Evolutionary conservation across 2,329 filamentous ascomycete species (phyloP).

Genomic region (Penicillium sp.): DNA sequence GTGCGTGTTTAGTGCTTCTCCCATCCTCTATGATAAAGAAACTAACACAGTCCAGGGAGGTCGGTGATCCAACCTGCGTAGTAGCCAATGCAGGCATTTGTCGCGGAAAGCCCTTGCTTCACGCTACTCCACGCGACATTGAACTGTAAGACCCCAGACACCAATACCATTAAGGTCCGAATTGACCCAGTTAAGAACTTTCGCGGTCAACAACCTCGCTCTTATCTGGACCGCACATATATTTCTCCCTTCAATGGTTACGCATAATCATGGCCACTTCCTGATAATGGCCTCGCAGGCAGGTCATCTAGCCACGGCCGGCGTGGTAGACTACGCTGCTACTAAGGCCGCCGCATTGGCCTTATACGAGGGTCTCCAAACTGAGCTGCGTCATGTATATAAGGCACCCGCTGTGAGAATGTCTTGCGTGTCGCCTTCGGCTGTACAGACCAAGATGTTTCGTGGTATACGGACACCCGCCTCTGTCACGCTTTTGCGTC

Average conservation of each 20-base stretch:
- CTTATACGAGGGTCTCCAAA: slow-evolving; percentile 6
- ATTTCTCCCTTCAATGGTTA: slow-evolving; percentile 1
- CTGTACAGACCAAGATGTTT: slow-evolving; percentile 5
- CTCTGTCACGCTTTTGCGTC: not conserved
- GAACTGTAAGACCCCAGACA: not conserved
- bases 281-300: slow-evolving; percentile 8
- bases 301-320: slow-evolving; percentile 2
- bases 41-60: not conserved
- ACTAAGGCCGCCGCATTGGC: slow-evolving; percentile 4
- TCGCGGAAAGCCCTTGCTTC: slow-evolving; percentile 4
- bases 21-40: not conserved
- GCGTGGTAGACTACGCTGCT: slow-evolving; percentile 5
- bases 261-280: slow-evolving; percentile 5
- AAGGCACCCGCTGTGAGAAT: slow-evolving; percentile 4
- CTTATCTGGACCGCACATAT: slow-evolving; percentile 1
- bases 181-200: not conserved
- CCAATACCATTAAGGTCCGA: no score
- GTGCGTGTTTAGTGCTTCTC: not conserved
- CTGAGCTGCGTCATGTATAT: slow-evolving; percentile 5
- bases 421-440: slow-evolving; percentile 2
- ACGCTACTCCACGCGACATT: slow-evolving; percentile 1
- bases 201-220: not conserved
- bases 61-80: slow-evolving; percentile 4
- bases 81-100: slow-evolving; percentile 4
- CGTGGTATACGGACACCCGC: not conserved